Percentiles rank a stretch among this genome's conserved stretches.
Evolutionary conservation across 345 rosid genomes (phyloP).

Genomic region (Acer negundo): DNA sequence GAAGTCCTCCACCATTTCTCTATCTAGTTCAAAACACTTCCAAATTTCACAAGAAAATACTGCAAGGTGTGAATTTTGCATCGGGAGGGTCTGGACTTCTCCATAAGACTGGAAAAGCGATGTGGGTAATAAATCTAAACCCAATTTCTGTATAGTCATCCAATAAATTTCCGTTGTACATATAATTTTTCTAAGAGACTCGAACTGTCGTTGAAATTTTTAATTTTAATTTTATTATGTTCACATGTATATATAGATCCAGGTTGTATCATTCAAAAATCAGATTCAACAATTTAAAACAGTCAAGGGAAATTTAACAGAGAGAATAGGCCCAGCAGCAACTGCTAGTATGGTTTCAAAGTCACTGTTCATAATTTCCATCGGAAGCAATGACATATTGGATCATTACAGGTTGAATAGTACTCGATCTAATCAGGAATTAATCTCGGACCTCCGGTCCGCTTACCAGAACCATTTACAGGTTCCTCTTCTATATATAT

Average conservation of each 20-base stretch:
- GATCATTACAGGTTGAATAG: background rate
- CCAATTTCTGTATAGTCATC: too few species aligned
- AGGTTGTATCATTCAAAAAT: background rate
- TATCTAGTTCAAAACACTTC: conserved; percentile 10
- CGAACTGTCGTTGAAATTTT: too few species aligned
- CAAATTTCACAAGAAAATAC: conserved; percentile 18
- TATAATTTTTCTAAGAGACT: too few species aligned
- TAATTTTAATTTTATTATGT: background rate
- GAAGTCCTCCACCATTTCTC: conserved; percentile 36
- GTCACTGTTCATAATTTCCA: conserved; percentile 37
- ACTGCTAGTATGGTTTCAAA: conserved; percentile 21
- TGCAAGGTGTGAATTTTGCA: conserved; percentile 36
- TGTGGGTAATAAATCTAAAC: too few species aligned
- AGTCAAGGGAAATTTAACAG: conserved; percentile 25
- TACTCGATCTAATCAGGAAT: too few species aligned
- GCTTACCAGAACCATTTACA: too few species aligned
- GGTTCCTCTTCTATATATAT: too few species aligned
- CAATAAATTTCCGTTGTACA: too few species aligned
- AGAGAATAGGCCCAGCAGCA: background rate
- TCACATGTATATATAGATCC: too few species aligned
- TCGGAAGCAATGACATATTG: conserved; percentile 51
- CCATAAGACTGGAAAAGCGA: conserved; percentile 19
- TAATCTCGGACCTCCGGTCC: too few species aligned
- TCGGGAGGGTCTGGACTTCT: conserved; percentile 42
- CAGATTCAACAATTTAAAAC: conserved; percentile 42